phyloP scores from a whole-genome alignment of 495 filamentous ascomycete species.

The Xylaria acuta region DNA sequence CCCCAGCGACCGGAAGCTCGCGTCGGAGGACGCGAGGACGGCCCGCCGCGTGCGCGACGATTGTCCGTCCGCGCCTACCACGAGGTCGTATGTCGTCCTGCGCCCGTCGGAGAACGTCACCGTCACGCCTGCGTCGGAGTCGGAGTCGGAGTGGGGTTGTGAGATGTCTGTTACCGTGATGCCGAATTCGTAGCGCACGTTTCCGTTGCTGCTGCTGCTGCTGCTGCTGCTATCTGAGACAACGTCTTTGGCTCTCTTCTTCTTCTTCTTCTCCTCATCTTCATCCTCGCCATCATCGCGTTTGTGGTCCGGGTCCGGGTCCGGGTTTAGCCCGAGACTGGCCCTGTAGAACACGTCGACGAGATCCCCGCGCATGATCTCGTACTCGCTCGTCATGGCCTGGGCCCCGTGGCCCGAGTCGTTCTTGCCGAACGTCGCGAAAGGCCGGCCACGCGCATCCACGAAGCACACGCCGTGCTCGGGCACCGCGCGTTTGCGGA shows the following conservation, averaged over 20 bases:
- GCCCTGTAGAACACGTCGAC: slow-evolving; percentile 51
- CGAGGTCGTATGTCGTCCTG: slow-evolving; percentile 49
- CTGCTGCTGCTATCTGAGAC: too few relatives aligned
- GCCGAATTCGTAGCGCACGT: slow-evolving; percentile 33
- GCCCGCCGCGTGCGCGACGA: slow-evolving; percentile 50
- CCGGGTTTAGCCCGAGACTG: slow-evolving; percentile 46
- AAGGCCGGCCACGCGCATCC: slow-evolving; percentile 40
- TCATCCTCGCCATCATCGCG: too few relatives aligned
- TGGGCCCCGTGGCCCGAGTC: slow-evolving; percentile 48
- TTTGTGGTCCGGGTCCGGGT: too few relatives aligned
- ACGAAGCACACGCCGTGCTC: slow-evolving; percentile 53
- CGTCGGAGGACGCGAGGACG: slow-evolving; percentile 39
- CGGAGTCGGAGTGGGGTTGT: too few relatives aligned
- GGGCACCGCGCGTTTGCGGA: slow-evolving; percentile 43
- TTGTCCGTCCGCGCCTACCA: slow-evolving; percentile 59
- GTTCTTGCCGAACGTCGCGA: slow-evolving; percentile 46
- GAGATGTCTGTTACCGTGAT: slow-evolving; percentile 14
- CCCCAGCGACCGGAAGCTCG: slow-evolving; percentile 28
- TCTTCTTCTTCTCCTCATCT: neutral
- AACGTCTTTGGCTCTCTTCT: neutral
- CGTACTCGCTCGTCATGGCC: slow-evolving; percentile 57
- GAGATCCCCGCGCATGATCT: slow-evolving; percentile 61
- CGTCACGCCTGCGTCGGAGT: slow-evolving; percentile 27
- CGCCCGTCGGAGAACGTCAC: slow-evolving; percentile 45
- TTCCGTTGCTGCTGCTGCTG: slow-evolving; percentile 19